Percentiles rank a stretch among this genome's conserved stretches.
These are phyloP conservation scores for Volvox reticuliferus DNA, from an alignment of 139 green algal genomes.

Conservation along the genomic window DNA sequence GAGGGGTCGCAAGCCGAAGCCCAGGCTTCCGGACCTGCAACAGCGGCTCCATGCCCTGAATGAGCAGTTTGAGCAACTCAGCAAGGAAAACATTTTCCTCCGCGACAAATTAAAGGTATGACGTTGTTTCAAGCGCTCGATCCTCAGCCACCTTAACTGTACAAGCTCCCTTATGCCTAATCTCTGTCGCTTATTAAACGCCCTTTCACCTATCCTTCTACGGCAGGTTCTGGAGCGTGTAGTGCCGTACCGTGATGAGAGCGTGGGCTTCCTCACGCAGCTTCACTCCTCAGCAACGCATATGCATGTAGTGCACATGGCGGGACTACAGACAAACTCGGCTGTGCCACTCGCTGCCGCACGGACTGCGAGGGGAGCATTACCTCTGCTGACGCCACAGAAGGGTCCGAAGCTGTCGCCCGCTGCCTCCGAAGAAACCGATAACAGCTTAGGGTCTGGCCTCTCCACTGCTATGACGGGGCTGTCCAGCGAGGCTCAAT, in stretches of 20 bases:
- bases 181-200: too few species aligned
- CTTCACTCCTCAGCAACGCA: neutral
- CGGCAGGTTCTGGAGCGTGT: slow-evolving; percentile 23
- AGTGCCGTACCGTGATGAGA: slow-evolving; percentile 23
- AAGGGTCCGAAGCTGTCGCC: neutral
- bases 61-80: neutral
- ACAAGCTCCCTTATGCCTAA: neutral
- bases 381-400: too few species aligned
- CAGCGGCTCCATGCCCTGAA: neutral
- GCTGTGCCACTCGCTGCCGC: too few species aligned
- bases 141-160: neutral
- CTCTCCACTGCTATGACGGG: neutral
- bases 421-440: neutral
- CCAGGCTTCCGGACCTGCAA: slow-evolving; percentile 5
- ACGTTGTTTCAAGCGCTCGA: neutral
- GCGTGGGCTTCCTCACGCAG: neutral
- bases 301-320: neutral
- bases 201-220: neutral
- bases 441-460: neutral
- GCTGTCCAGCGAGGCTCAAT: neutral
- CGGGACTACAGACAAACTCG: too few species aligned
- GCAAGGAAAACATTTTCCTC: slow-evolving; percentile 21
- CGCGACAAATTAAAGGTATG: slow-evolving; percentile 20
- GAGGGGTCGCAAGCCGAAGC: slow-evolving; percentile 24
- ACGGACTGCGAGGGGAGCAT: neutral